Base-by-base conservation (phyloP, 257 asterid genomes). In the Primulina huaijiensis region DNA sequence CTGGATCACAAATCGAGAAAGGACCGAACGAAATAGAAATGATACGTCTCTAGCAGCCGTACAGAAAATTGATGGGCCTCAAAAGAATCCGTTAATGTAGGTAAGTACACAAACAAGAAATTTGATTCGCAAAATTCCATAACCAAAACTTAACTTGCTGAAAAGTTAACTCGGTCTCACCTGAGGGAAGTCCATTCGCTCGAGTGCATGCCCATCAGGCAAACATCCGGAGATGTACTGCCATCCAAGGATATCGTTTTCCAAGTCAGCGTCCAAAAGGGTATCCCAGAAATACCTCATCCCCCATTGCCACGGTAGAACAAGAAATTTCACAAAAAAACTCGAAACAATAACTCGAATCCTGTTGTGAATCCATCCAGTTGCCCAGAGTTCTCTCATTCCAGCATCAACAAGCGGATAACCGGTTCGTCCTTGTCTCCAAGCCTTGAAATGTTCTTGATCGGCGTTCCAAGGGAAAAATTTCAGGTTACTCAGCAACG, bases 221-320 rank as follows among this genome's bases (percentile, higher is more conserved):
- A 93, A 86, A 77, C 98, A 76, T 21, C 97, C 98, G 0, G 97
- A 88, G 67, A 90, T 90, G 58, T 90, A 93, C 69, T 89, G 97
- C 98, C 98, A 88, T 34, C 98, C 98, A 14, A 93, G 95, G 11
- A 90, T 85, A 71, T 93, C 97, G 10, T 88, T 80, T 80, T 93
- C 98, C 83, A 93, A 74, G 70, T 93, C 97, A 1, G 98, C 97
- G 70, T 93, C 98, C 69, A 93, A 82, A 43, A 90, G 97, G 23
- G 97, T 89, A 72, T 92, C 98, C 98, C 98, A 92, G 12, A 92
- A 92, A 67, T 93, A 93, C 77, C 85, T 90, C 96, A 93, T 90
- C 61, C 98, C 98, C 98, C 98, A 90, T 65, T 87, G 96, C 97
- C 98, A 93, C 4, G 98, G 97, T 17, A 90, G 70, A 74, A 91